Base-by-base conservation (phyloP, 2,329 filamentous ascomycete genomes). In the Dactylellina cionopaga region DNA sequence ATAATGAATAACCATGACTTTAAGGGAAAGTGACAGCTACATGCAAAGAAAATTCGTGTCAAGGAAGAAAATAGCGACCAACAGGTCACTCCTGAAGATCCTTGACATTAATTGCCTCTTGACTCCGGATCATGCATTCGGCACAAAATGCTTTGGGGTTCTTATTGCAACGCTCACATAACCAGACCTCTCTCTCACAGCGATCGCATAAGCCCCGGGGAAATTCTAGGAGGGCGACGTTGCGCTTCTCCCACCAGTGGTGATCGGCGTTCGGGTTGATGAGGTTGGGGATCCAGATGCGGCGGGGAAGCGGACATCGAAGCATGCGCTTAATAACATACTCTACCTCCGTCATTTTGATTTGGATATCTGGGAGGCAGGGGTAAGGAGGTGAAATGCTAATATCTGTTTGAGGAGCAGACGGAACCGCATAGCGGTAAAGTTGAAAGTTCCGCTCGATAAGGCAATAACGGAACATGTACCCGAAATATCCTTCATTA, bases 111-210 rank as follows among this genome's bases (percentile, higher is more conserved):
- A n/a, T 63, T 11, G 19, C 11, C 33, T 70, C 65, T 15, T 39
- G 39, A 13, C 51, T 25, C 13, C 31, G 47, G 19, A 64, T 64
- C 66, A 71, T 71, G 24, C 66, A 71, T 15, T 71, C 66, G 3
- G 51, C 58, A 17, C 66, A 71, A 31, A 71, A 71, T 3, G 66
- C 66, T 35, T 71, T 71, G 5, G 51, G 58, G 22, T 71, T 71
- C 33, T 46, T 22, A 24, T 71, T 71, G 51, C 66, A 71, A 6
- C 19, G 33, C 41, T 64, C 49, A 41, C 66, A 71, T 2, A 71
- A 58, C 66, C 66, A 71, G n/a, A 71, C 66, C 15, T 71, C 66
- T 41, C 66, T 56, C 13, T 64, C 52, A 29, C 66, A 71, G 3
- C 15, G 22, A n/a, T 49, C 37, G 27, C 66, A 71, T 15, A 71